Base-by-base conservation (phyloP, 2,329 filamentous ascomycete species). In the Nannizzia gypsea region DNA sequence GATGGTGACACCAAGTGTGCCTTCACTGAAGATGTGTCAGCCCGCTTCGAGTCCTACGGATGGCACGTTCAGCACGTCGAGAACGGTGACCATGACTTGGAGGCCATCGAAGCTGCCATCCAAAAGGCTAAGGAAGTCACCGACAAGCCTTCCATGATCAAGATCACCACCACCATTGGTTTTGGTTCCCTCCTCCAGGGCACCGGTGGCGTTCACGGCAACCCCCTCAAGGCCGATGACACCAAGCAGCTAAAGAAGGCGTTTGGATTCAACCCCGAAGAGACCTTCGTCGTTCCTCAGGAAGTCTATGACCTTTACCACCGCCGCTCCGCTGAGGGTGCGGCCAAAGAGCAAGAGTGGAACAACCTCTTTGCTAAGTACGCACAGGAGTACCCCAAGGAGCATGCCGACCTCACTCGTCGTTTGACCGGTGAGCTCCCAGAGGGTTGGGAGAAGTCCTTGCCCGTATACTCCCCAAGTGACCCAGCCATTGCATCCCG, bases 101-200 rank as follows among this genome's bases (percentile, higher is more conserved):
- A 85, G 66, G 85, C 76, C 71, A 97, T 99, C 63, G 90, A 95
- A 80, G 84, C 82, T 64, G 93, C 93, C 69, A 88, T 99, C 76
- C 83, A 85, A 76, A 83, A 88, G 79, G 88, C 85, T 74, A 85
- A 92, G 81, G 80, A 85, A 66, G 88, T 95, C 77, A 97, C 85
- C 76, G 84, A 97, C 83, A 99, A 97, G 87, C 93, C 93, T 65
- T 88, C 91, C 63, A 80, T 99, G 71, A 96, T 99, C 82, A 91
- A 95, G 82, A 85, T 99, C 69, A 90, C 86, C 74, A 99, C 93
- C 73, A 97, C 89, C 75, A 99, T 99, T 73, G 93, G 93, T 71
- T 99, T 87, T 78, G 93, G 93, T 70, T 97, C 93, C 69, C 84
- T 88, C 77, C 84, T 93, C 70, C 84, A 95, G 81, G 93, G 93